phyloP scores from a whole-genome alignment of 1,139 yeast genomes.

The Suhomyces guaymorum region DNA sequence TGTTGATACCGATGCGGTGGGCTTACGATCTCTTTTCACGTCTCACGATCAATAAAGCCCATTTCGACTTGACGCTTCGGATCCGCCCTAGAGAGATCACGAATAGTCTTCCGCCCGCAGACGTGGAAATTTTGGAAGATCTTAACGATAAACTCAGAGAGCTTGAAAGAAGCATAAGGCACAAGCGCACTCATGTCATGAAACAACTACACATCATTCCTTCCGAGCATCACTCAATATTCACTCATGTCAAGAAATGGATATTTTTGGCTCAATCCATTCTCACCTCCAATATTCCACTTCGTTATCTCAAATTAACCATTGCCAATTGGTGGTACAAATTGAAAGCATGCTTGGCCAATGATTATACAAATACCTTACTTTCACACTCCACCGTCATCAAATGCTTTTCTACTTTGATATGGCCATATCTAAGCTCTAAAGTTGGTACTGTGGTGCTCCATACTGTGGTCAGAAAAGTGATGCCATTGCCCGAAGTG shows the following conservation, averaged over 20 bases:
- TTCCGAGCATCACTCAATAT: not conserved
- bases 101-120: constrained; percentile 29
- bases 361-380: constrained; percentile 37
- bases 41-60: constrained; percentile 45
- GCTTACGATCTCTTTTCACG: constrained; percentile 40
- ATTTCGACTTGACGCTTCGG: constrained; percentile 37
- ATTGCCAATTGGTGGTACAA: constrained; percentile 20
- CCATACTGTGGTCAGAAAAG: constrained; percentile 13
- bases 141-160: constrained; percentile 12
- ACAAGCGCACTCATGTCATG: not conserved
- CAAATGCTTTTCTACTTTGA: constrained; percentile 33
- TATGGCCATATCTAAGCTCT: constrained; percentile 45
- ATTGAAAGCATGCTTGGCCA: constrained; percentile 34
- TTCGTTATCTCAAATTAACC: constrained; percentile 8
- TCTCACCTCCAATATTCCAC: constrained; percentile 7
- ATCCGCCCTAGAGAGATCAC: constrained; percentile 41
- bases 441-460: constrained; percentile 32
- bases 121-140: constrained; percentile 31
- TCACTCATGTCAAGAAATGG: constrained; percentile 3
- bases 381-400: constrained; percentile 29
- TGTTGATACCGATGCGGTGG: constrained; percentile 40
- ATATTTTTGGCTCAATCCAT: constrained; percentile 5
- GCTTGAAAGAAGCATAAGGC: constrained; percentile 4
- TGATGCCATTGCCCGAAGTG: constrained; percentile 12
- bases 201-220: not conserved